These are phyloP conservation scores for Pyrenopolyporus hunteri DNA, from an alignment of 495 filamentous ascomycete species.

Conservation along the genomic window DNA sequence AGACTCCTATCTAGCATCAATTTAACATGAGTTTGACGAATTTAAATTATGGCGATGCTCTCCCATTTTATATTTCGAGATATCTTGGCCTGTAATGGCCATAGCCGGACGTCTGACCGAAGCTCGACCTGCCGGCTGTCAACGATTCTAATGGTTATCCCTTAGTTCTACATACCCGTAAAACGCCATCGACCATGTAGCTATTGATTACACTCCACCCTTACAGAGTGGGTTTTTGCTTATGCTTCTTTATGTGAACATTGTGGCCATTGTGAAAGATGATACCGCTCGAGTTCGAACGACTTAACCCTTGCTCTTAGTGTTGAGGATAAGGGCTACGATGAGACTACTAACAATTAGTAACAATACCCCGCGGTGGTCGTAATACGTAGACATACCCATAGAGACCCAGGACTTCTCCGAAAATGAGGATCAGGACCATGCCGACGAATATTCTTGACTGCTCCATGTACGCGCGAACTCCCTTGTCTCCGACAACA, in stretches of 20 bases:
- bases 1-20: slow-evolving; percentile 26
- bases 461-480: slow-evolving; percentile 94
- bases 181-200: slow-evolving; percentile 41
- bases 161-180: slow-evolving; percentile 40
- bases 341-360: slow-evolving; percentile 48
- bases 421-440: slow-evolving; percentile 98
- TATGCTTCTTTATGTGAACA: slow-evolving; percentile 20
- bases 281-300: neutral
- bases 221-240: slow-evolving; percentile 25
- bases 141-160: slow-evolving; percentile 26
- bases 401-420: slow-evolving; percentile 95
- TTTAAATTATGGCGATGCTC: neutral
- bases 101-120: slow-evolving; percentile 15
- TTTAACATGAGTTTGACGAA: slow-evolving; percentile 22
- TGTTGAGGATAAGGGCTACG: slow-evolving; percentile 59
- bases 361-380: neutral
- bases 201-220: slow-evolving; percentile 40
- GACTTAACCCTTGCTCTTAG: slow-evolving; percentile 59
- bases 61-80: slow-evolving; percentile 12
- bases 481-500: slow-evolving; percentile 91
- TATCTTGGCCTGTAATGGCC: slow-evolving; percentile 10
- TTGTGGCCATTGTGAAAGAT: slow-evolving; percentile 6
- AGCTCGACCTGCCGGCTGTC: slow-evolving; percentile 24
- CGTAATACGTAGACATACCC: slow-evolving; percentile 64
- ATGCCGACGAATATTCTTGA: slow-evolving; percentile 96